Base-by-base conservation (phyloP, 805 yeast genomes). In the Candida ovalis region DNA sequence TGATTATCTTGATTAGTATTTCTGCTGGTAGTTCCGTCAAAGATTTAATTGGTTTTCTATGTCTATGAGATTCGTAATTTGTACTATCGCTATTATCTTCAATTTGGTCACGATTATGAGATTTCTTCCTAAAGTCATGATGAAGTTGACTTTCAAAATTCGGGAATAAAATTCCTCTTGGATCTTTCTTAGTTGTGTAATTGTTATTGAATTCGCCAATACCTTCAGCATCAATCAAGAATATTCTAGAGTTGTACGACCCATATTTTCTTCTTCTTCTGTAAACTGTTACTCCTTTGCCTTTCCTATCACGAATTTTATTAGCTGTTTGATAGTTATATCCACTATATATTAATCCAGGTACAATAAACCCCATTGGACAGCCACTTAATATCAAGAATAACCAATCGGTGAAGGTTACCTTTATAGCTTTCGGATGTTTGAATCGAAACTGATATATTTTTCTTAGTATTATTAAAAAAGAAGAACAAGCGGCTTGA, bases 11-110 rank as follows among this genome's bases (percentile, higher is more conserved):
- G 13, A 53, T 44, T 4, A 59, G 45, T 2, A 59, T 47, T 38
- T 59, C 63, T 2, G 48, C 27, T 1, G 63, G 63, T 6, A 59
- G 46, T n/a, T 55, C 53, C 12, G 22, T 35, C 8, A 35, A n/a
- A n/a, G 38, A 35, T 17, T 35, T n/a, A 21, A 35, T 35, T 17
- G 38, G 8, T 9, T 4, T 35, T 17, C 17, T 35, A 7, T 17
- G 38, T 35, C 22, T 42, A 40, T 42, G 30, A 24, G 40, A 27
- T 27, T 21, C 8, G 15, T 30, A 27, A 7, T 8, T 37, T 13
- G 40, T 35, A 10, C 15, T 17, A 30, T 30, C n/a, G 15, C 15
- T 6, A 17, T 35, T 7, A 18, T 17, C 22, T n/a, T 35, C 38
- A 18, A 5, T 17, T 6, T 12, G 35, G 15, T 30, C 35, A 17